Evolutionary conservation across 495 filamentous ascomycete species (phyloP).

Genomic region (Penicillium silybi): DNA sequence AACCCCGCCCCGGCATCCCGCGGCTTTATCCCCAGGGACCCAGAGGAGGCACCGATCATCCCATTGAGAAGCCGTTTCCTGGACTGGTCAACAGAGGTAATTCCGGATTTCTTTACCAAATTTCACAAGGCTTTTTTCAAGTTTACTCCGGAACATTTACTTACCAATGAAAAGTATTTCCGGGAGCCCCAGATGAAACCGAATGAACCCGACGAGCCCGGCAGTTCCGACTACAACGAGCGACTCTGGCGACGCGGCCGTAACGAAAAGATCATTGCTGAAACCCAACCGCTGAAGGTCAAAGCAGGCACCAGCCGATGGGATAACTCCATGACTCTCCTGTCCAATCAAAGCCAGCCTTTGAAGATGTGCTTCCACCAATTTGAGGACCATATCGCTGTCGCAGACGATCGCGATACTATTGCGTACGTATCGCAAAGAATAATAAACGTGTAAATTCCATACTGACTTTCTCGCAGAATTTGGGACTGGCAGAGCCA

Average conservation of each 20-base stretch:
- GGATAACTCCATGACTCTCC: constrained; percentile 70
- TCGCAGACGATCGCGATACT: constrained; percentile 88
- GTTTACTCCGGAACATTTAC: constrained; percentile 18
- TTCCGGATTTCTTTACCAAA: constrained; percentile 15
- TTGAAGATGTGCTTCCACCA: constrained; percentile 94
- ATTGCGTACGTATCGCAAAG: constrained; percentile 52
- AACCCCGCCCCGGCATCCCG: constrained; percentile 72
- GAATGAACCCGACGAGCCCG: constrained; percentile 91
- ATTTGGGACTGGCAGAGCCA: constrained; percentile 91
- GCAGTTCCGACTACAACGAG: constrained; percentile 94
- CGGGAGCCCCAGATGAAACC: constrained; percentile 98
- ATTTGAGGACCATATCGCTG: constrained; percentile 91
- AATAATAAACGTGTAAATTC: neutral
- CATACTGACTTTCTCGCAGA: constrained; percentile 39
- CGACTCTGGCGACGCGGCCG: constrained; percentile 88
- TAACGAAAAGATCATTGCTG: constrained; percentile 85
- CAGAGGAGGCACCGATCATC: constrained; percentile 53
- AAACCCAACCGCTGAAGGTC: constrained; percentile 90
- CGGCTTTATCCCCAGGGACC: constrained; percentile 60
- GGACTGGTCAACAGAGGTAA: constrained; percentile 89
- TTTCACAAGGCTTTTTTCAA: constrained; percentile 2
- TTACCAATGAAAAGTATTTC: constrained; percentile 65
- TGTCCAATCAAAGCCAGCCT: constrained; percentile 85
- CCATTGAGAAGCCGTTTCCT: constrained; percentile 81
- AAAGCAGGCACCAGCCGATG: constrained; percentile 78